Base-by-base conservation (phyloP, 176 grass and related monocot species). In the Echinochloa phyllopogon region DNA sequence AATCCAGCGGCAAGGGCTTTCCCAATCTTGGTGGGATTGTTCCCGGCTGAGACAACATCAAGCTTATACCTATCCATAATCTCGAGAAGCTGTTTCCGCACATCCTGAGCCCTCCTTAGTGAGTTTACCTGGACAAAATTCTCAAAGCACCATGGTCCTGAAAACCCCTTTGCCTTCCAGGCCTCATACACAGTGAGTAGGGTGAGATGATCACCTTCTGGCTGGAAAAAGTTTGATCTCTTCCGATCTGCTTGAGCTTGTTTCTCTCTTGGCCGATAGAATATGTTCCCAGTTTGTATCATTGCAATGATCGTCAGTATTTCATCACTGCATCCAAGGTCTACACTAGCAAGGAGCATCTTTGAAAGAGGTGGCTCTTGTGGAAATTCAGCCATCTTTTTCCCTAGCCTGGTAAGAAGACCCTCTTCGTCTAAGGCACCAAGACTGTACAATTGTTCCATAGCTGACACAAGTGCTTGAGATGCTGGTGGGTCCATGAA, bases 61-160 rank as follows among this genome's bases (percentile, higher is more conserved):
- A 94, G 86, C 24, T 91, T 68, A 52, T 87, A 91, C 86, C 59
- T 91, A 21, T 94, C 92, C 92, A 94, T 91, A 13, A 94, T 94
- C 63, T 82, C 82, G 10, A 94, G 81, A 79, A 94, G 89, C 27
- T 94, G 89, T 67, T 94, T 94, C 57, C 89, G 86, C 27, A 94
- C 92, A 49, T 94, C 92, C 61, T 94, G 92, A 29, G 92, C 92
- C 18, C 89, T 91, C 59, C 89, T 88, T 37, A 94, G 69, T 36
- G 89, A 94, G 61, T 80, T 79, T 61, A 79, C 45, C 80, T 89
- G 86, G 1, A 94, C 69, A 48, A 94, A 94, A 67, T 91, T 94
- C 79, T 94, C 92, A 53, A 87, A 67, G 37, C 92, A 94, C 92
- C 92, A 94, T 73, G 92, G 92, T 16, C 89, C 89, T 42, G 92